Conservation (phyloP, 164 flowering plant genomes). For the Vitis rupestris region DNA sequence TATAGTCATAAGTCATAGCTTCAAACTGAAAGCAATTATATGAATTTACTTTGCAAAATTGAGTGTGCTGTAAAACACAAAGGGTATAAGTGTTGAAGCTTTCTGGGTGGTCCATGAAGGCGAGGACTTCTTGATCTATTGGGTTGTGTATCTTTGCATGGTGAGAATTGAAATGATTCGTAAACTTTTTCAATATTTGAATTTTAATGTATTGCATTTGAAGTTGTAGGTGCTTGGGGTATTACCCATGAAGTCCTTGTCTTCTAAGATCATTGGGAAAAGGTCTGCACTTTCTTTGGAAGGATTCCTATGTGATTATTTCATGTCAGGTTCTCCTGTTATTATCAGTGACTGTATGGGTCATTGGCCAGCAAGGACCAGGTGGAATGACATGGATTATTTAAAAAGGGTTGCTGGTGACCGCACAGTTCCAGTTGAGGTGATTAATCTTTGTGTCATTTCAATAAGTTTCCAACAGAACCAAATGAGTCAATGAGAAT, state of each 20-base stretch:
- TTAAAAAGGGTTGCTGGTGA: constrained; percentile 80
- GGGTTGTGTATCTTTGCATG: too few species aligned
- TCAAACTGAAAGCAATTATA: too few species aligned
- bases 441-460: constrained; percentile 28
- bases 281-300: constrained; percentile 75
- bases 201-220: not conserved
- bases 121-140: too few species aligned
- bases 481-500: not conserved
- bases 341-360: constrained; percentile 75
- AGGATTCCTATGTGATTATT: constrained; percentile 71
- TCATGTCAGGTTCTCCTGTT: constrained; percentile 71
- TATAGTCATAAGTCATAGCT: too few species aligned
- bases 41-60: too few species aligned
- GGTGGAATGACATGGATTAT: constrained; percentile 84
- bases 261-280: constrained; percentile 55
- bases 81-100: too few species aligned
- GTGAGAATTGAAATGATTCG: too few species aligned
- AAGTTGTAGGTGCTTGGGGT: constrained; percentile 43
- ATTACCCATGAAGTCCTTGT: constrained; percentile 69
- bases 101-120: too few species aligned
- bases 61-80: too few species aligned
- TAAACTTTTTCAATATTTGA: not conserved
- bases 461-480: not conserved
- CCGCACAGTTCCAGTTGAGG: constrained; percentile 98
- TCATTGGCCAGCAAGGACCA: constrained; percentile 87